Evolutionary conservation across 225 moss, liverwort and hornwort species (phyloP), one percentile per base, ranked within the genome.

Genomic region (Marchantia paleacea): DNA sequence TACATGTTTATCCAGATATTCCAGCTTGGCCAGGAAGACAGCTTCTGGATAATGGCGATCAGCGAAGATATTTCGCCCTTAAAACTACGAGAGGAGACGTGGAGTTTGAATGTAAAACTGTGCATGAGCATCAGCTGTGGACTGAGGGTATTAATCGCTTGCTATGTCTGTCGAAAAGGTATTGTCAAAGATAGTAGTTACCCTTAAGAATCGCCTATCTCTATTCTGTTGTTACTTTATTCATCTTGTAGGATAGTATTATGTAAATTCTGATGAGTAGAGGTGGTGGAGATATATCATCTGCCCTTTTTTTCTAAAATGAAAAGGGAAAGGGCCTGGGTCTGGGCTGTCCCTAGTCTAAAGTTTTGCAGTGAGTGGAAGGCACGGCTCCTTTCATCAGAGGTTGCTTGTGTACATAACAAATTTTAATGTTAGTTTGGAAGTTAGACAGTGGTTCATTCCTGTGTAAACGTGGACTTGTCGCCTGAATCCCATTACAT

Each of bases 21-120:
- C 86, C 90, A 79, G 92, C 92, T 26, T 92, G 92, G 92, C 90
- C 92, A 67, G 92, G 92, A 62, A 87, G 92, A 74, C 90, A 90
- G 67, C 80, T 92, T 66, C 82, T 92, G 83, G 87, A 92, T 61
- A 83, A 85, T 48, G 85, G 90, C 75, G 92, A 92, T 68, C 84
- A 90, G 26, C 80, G 92, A 30, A 85, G 90, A 81, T 92, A 92
- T 75, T 92, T 90, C 31, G 90, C 92, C 47, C 82, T 92, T 22
- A 92, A 89, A 82, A 92, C 92, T 49, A 83, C 86, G 16, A 89
- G 83, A 55, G 92, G 92, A 64, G 92, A 90, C 31, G 86, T 90
- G 52, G 92, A 92, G 83, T 92, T 92, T 79, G 92, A 92, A 83
- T 90, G 87, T 75, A 87, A 80, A 78, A 92, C 87, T 86, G 89